Evolutionary conservation across 768 basidiomycete genomes (phyloP).

Genomic region (Sarcodon aspratus): DNA sequence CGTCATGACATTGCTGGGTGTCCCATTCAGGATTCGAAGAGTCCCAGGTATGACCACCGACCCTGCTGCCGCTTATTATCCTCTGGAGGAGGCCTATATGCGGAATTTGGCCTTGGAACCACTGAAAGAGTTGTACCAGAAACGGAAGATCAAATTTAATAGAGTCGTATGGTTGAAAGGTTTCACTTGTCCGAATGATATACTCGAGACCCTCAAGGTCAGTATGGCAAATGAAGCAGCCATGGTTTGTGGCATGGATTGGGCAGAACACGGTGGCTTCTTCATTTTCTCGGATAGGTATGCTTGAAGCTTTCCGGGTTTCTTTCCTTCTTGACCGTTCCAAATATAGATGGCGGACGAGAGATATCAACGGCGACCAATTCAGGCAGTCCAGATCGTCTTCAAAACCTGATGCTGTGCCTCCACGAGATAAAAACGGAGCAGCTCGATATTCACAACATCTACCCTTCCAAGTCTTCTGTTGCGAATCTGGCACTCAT

Average conservation of each 20-base stretch:
- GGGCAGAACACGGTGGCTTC: conserved; percentile 95
- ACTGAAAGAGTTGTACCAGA: conserved; percentile 66
- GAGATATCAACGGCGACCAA: conserved; percentile 96
- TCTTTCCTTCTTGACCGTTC: conserved; percentile 1
- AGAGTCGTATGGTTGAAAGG: conserved; percentile 97
- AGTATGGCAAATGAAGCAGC: conserved; percentile 87
- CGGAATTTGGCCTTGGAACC: conserved; percentile 91
- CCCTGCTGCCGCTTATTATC: conserved; percentile 85
- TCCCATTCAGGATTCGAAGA: conserved; percentile 87
- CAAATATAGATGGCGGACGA: conserved; percentile 75
- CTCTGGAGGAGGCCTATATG: conserved; percentile 88
- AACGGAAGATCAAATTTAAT: conserved; percentile 72
- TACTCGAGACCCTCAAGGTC: conserved; percentile 89
- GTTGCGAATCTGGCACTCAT: conserved; percentile 97
- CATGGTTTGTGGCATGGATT: conserved; percentile 99
- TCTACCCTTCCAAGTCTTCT: conserved; percentile 96
- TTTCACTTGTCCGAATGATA: conserved; percentile 97
- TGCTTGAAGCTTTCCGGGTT: neutral
- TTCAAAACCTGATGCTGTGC: conserved; percentile 81
- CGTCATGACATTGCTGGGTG: conserved; percentile 84
- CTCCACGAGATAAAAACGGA: conserved; percentile 79
- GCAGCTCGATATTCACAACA: conserved; percentile 81
- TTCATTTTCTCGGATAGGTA: conserved; percentile 98
- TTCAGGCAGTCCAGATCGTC: conserved; percentile 96
- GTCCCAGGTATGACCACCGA: conserved; percentile 90